A percentile compares a stretch with the other conserved stretches of the same genome.
Evolutionary conservation across 129 eudicot species (phyloP).

Genomic region (Oenanthe sinensis): DNA sequence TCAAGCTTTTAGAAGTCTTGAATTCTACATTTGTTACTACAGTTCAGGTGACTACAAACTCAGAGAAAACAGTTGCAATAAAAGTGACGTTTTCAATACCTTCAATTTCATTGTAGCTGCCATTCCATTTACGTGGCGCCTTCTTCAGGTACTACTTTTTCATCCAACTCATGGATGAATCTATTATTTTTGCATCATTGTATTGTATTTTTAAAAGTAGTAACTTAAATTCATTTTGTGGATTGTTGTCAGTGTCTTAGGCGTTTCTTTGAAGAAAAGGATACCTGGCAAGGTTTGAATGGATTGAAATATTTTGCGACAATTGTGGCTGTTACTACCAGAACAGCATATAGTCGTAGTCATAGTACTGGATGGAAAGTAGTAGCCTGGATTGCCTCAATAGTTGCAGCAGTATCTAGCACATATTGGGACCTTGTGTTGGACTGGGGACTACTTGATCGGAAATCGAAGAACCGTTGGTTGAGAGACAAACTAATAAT

Average conservation of each 20-base stretch:
- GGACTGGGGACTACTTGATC: constrained; percentile 20
- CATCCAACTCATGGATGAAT: neutral
- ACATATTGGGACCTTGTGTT: constrained; percentile 19
- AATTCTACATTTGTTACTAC: constrained; percentile 27
- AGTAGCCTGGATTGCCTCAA: constrained; percentile 19
- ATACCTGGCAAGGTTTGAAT: constrained; percentile 22
- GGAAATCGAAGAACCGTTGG: constrained; percentile 17
- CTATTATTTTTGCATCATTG: neutral
- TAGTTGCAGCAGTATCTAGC: neutral
- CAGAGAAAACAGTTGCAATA: constrained; percentile 17
- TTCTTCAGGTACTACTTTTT: constrained; percentile 5
- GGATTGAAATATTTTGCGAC: constrained; percentile 40
- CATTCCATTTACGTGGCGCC: constrained; percentile 9
- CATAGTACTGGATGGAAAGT: constrained; percentile 23
- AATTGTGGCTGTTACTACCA: constrained; percentile 32
- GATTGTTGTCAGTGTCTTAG: constrained; percentile 24
- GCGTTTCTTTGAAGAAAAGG: constrained; percentile 22
- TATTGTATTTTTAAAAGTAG: neutral
- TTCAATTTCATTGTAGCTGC: constrained; percentile 12
- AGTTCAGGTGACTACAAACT: constrained; percentile 18
- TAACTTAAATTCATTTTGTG: neutral
- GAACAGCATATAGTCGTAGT: constrained; percentile 30
- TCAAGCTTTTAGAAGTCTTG: constrained; percentile 28
- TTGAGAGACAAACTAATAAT: constrained; percentile 14
- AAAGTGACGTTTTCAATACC: constrained; percentile 10